Percentiles rank a stretch among this genome's conserved stretches.
These are phyloP conservation scores for Tylopilus orsonianus DNA, from an alignment of 1,284 basidiomycete species.

Conservation along the genomic window DNA sequence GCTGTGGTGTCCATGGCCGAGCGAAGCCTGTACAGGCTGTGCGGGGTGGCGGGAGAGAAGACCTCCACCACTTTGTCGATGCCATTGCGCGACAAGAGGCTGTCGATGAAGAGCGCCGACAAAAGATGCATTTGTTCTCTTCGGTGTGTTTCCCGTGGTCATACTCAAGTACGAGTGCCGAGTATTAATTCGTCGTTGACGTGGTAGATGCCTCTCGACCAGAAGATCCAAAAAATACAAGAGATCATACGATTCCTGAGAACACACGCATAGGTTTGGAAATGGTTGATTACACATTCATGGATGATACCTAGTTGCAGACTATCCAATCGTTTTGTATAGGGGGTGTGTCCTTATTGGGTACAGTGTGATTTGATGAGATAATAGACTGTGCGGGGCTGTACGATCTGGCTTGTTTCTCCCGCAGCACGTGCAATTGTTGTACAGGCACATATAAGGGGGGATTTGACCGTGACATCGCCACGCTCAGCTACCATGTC, in stretches of 20 bases:
- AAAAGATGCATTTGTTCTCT: slow-evolving; percentile 50
- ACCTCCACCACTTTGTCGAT: slow-evolving; percentile 45
- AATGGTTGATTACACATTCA: too few relatives aligned
- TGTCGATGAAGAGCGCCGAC: slow-evolving; percentile 39
- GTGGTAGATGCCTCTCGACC: slow-evolving; percentile 50
- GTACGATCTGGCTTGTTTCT: slow-evolving; percentile 2
- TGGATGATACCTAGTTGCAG: too few relatives aligned
- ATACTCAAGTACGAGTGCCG: neutral
- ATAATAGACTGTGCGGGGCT: neutral
- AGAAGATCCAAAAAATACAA: slow-evolving; percentile 44
- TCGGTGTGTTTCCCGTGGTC: slow-evolving; percentile 39
- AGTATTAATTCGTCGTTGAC: slow-evolving; percentile 1
- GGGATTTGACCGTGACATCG: neutral
- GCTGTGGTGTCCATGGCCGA: slow-evolving; percentile 1
- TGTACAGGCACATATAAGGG: neutral
- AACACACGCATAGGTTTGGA: neutral
- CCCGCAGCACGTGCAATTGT: slow-evolving; percentile 21
- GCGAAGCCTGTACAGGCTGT: slow-evolving; percentile 1
- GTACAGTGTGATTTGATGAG: neutral
- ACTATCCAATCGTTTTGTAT: neutral
- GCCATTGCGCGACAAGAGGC: slow-evolving; percentile 43
- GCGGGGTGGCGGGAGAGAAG: slow-evolving; percentile 6
- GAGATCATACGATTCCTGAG: slow-evolving; percentile 34
- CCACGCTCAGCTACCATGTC: slow-evolving; percentile 25
- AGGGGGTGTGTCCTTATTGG: slow-evolving; percentile 11